Evolutionary conservation across 495 filamentous ascomycete species (phyloP), one percentile per base, ranked within the genome.

Genomic region (Astrothelium macrocarpum): DNA sequence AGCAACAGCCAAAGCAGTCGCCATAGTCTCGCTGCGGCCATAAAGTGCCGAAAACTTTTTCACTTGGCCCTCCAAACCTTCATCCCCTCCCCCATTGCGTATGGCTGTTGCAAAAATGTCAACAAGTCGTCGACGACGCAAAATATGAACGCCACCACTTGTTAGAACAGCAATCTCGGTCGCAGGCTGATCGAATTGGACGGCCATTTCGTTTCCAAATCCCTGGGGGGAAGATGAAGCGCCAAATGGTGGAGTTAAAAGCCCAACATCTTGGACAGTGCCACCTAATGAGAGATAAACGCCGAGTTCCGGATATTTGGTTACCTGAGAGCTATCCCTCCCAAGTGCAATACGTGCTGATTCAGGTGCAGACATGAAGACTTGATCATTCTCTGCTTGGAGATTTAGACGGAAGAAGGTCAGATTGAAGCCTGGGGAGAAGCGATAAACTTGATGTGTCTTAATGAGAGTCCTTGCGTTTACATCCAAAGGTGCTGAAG

Each of bases 121-220:
- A 4, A 97, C 91, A 10, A 97, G 78, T 61, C 95, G 82, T 68
- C 90, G 79, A 39, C 95, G 83, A 25, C 90, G 84, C 62, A 96
- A 82, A 29, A 94, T 80, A 66, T 95, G 88, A 62, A 99, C 84
- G 1, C 93, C 94, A 18, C 81, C 88, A 66, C 92, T 94, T 9
- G 94, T 97, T 62, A 99, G 78, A 36, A 99, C 85, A 5, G 91
- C 95, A 60, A 96, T 83, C 68, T 97, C 91, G 12, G 87, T 82
- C 2, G 86, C 81, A 0, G 84, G 78, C 29, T 89, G 80, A 69
- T 97, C 95, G 66, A 91, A 97, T 71, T 99, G 94, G 43, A 95
- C 86, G 7, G 95, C 91, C 64, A 96, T 78, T 72, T 99, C 94
- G 68, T 99, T 99, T 20, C 91, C 91, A 70, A 95, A 98, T 0